A percentile compares a stretch with the other conserved stretches of the same genome.
Conservation (phyloP, 106 monocot genomes). For the Phalaenopsis equestris region DNA sequence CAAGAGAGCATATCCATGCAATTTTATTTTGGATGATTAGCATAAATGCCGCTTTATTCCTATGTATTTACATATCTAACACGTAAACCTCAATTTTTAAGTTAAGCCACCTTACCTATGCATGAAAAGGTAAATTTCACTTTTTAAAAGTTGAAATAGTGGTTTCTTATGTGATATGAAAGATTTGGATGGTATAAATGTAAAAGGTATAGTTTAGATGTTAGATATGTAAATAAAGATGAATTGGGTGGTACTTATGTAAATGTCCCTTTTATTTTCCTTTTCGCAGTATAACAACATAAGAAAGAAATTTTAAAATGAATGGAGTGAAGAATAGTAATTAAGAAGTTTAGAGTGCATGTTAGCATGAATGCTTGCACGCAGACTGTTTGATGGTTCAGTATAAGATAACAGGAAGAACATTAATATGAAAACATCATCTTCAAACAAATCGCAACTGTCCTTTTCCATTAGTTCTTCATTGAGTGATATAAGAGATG, state of each 20-base stretch:
- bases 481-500: background rate
- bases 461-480: background rate
- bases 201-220: no score
- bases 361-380: background rate
- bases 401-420: slow-evolving; percentile 1
- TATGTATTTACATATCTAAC: no score
- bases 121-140: no score
- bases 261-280: background rate
- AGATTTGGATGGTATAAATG: no score
- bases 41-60: no score
- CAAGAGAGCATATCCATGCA: background rate
- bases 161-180: no score
- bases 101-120: no score
- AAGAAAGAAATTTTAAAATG: background rate
- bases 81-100: no score
- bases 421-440: background rate
- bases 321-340: background rate
- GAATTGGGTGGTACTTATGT: no score
- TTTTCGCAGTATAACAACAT: background rate
- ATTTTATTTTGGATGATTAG: background rate
- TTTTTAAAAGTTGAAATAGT: no score
- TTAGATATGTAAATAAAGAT: no score
- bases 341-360: background rate
- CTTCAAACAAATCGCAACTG: background rate
- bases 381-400: background rate